These are phyloP conservation scores for Arthrobotrys sphaeroides DNA, from an alignment of 2,329 filamentous ascomycete genomes.

Conservation along the genomic window DNA sequence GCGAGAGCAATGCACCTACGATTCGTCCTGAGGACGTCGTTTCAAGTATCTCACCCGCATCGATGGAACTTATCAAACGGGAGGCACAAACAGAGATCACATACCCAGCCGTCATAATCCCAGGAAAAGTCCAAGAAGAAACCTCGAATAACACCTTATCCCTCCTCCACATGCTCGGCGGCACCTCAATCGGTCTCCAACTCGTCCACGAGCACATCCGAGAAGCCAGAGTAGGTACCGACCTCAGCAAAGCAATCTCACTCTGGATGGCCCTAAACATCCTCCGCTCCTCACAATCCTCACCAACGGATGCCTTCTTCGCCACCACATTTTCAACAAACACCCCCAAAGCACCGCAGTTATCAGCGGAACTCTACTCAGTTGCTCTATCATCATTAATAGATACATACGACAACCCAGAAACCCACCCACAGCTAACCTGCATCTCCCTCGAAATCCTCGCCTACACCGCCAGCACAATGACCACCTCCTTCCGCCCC, in stretches of 20 bases:
- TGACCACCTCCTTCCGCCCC: conserved; percentile 75
- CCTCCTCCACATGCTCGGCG: conserved; percentile 68
- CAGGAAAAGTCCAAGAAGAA: conserved; percentile 72
- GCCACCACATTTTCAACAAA: conserved; percentile 61
- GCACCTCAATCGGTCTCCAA: conserved; percentile 65
- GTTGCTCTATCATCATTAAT: conserved; percentile 73
- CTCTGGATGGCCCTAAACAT: conserved; percentile 58
- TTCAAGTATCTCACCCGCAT: conserved; percentile 36
- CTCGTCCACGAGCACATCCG: conserved; percentile 56
- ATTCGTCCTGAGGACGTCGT: conserved; percentile 27
- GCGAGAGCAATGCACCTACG: conserved; percentile 56
- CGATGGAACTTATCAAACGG: conserved; percentile 44
- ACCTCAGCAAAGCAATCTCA: conserved; percentile 55
- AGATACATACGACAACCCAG: conserved; percentile 64
- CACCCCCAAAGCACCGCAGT: conserved; percentile 57
- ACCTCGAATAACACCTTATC: conserved; percentile 69
- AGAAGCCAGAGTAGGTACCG: conserved; percentile 51
- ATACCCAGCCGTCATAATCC: conserved; percentile 63
- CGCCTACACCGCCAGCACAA: conserved; percentile 76
- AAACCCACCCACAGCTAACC: conserved; percentile 66
- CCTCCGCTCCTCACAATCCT: conserved; percentile 58
- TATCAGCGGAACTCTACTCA: conserved; percentile 72
- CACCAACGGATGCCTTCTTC: conserved; percentile 63
- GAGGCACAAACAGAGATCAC: background rate
- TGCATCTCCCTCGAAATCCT: conserved; percentile 78